Evolutionary conservation across 2,329 filamentous ascomycete species (phyloP), one percentile per base, ranked within the genome.

Genomic region (Fusarium continuum): DNA sequence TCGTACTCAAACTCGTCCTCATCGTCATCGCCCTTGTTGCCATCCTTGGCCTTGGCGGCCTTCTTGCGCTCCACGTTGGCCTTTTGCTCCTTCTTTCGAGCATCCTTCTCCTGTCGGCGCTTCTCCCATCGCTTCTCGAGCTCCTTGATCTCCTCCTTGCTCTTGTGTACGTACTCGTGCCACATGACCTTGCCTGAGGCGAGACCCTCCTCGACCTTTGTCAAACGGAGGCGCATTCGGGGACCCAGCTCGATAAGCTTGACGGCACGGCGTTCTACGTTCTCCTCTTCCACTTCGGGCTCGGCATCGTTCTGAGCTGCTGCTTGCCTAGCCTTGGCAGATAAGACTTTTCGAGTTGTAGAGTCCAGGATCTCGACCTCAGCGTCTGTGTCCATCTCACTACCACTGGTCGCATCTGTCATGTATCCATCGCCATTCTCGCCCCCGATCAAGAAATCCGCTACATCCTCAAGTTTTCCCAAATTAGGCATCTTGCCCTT

Each of bases 141-240:
- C 64, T 90, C 86, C 73, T 88, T 85, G 53, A 92, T 80, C 75
- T 99, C 93, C 16, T 86, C 84, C 68, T 87, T 87, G 7, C 87
- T 88, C 83, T 99, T 99, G 74, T 89, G 86, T 48, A 98, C 88
- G 73, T 92, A 96, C 74, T 97, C 93, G 76, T 99, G 95, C 95
- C 95, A 99, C 91, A 99, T 91, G 53, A 97, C 85, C 75, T 92
- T 95, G 44, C 95, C 95, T 22, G 86, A 85, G 71, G 93, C 97
- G 7, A 98, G 78, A 2, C 94, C 95, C 70, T 99, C 95, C 74
- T 99, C 95, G 5, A 99, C 93, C 80, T 99, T 99, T 51, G 92
- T 93, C 78, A 99, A 82, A 26, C 94, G 88, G 34, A 99, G 80
- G 59, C 87, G 90, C 90, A 99, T 89, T 49, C 95, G 87, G 2